These are phyloP conservation scores for Stereum hirsutum DNA, from an alignment of 1,284 basidiomycete species.

Conservation along the genomic window DNA sequence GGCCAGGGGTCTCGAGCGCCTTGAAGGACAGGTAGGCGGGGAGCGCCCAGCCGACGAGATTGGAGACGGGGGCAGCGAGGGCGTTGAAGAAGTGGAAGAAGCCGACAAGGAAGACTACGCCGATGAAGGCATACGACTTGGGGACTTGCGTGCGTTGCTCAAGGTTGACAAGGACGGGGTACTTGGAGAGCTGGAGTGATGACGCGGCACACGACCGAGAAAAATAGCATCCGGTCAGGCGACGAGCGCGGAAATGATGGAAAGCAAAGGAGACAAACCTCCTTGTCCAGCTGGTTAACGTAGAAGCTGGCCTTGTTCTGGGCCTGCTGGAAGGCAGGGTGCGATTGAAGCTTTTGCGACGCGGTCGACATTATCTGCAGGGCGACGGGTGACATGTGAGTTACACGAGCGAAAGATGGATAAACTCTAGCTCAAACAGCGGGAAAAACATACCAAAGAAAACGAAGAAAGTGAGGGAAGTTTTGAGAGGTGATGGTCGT, in stretches of 20 bases:
- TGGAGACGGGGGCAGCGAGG: slow-evolving; percentile 74
- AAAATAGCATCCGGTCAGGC: slow-evolving; percentile 13
- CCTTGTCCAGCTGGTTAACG: slow-evolving; percentile 84
- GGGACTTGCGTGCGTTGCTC: slow-evolving; percentile 90
- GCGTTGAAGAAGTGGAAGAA: slow-evolving; percentile 78
- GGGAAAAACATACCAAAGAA: slow-evolving; percentile 6
- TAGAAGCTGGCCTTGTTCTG: slow-evolving; percentile 72
- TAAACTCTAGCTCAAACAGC: background rate
- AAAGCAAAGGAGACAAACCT: slow-evolving; percentile 45
- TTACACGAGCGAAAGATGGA: background rate
- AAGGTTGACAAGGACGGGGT: slow-evolving; percentile 74
- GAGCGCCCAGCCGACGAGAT: slow-evolving; percentile 77
- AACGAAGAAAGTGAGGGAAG: slow-evolving; percentile 7
- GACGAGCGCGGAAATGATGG: background rate
- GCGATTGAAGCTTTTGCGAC: slow-evolving; percentile 69
- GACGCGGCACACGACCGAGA: slow-evolving; percentile 10
- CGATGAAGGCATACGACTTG: slow-evolving; percentile 87
- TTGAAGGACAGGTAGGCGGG: slow-evolving; percentile 83
- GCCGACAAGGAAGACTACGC: slow-evolving; percentile 53
- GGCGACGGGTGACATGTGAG: background rate
- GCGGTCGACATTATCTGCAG: slow-evolving; percentile 53
- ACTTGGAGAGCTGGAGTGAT: slow-evolving; percentile 73
- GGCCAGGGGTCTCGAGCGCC: slow-evolving; percentile 67
- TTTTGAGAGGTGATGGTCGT: slow-evolving; percentile 8
- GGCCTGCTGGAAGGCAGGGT: slow-evolving; percentile 77